Evolutionary conservation across 2,329 filamentous ascomycete genomes (phyloP).

Genomic region (Lanzia echinophila): DNA sequence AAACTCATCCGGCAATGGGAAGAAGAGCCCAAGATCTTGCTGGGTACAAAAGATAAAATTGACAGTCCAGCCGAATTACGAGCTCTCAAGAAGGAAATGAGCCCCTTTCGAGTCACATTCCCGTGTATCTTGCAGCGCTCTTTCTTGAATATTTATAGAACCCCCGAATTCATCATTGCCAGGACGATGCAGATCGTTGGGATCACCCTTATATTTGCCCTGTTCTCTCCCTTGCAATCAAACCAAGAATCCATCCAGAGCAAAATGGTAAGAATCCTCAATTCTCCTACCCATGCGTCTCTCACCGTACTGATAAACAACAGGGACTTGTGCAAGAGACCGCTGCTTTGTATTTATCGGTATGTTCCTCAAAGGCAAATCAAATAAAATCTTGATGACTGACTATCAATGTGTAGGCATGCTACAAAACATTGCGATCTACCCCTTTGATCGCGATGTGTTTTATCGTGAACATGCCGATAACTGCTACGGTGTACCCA

Average conservation of each 20-base stretch:
- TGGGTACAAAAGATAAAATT: not conserved
- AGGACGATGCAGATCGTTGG: constrained; percentile 1
- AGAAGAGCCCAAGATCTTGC: not conserved
- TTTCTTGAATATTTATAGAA: not conserved
- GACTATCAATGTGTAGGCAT: constrained; percentile 63
- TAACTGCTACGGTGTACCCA: constrained; percentile 58
- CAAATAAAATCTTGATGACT: constrained; percentile 48
- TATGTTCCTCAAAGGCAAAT: not conserved
- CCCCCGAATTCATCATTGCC: not conserved
- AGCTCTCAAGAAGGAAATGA: not conserved
- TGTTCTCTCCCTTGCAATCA: constrained; percentile 2
- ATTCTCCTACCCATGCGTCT: too few species aligned
- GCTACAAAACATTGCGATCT: constrained; percentile 68
- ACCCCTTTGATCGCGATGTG: constrained; percentile 62
- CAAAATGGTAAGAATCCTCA: not conserved
- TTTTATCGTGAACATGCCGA: constrained; percentile 71
- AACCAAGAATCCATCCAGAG: constrained; percentile 1
- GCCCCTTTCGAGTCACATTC: not conserved
- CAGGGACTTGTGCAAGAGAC: constrained; percentile 30
- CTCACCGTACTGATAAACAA: not conserved
- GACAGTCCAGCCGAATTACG: not conserved
- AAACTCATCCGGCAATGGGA: constrained; percentile 49
- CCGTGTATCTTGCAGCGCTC: constrained; percentile 28
- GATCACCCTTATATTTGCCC: not conserved
- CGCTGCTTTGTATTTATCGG: constrained; percentile 48